These are phyloP conservation scores for Mrakia gelida DNA, from an alignment of 768 basidiomycete species.

Conservation along the genomic window DNA sequence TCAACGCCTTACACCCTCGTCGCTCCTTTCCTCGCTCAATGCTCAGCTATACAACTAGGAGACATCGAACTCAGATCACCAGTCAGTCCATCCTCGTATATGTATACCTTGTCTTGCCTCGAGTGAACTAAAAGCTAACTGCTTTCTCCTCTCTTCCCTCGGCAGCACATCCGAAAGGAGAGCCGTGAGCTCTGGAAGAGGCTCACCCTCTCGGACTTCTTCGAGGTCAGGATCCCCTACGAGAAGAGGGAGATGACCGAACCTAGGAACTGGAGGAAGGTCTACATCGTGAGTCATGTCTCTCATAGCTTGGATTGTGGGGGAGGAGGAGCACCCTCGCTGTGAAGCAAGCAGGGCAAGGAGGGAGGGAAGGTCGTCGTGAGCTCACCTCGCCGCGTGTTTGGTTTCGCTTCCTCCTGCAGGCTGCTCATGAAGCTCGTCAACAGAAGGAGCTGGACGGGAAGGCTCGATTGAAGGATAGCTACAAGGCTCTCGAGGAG, in stretches of 20 bases:
- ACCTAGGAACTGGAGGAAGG: slow-evolving; percentile 26
- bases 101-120: neutral
- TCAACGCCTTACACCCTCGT: slow-evolving; percentile 20
- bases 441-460: slow-evolving; percentile 18
- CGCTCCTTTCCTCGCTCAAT: slow-evolving; percentile 14
- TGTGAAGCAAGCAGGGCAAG: no score
- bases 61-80: slow-evolving; percentile 23
- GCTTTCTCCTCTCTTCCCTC: neutral
- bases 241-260: slow-evolving; percentile 26
- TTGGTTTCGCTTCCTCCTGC: neutral
- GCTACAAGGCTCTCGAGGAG: slow-evolving; percentile 17
- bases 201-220: slow-evolving; percentile 21
- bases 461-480: slow-evolving; percentile 9
- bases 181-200: slow-evolving; percentile 25
- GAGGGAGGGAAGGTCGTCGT: no score
- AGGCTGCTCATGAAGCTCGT: slow-evolving; percentile 27
- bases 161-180: slow-evolving; percentile 23
- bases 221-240: slow-evolving; percentile 29
- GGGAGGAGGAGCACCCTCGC: no score
- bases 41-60: slow-evolving; percentile 20
- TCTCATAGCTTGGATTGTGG: no score
- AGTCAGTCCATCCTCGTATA: slow-evolving; percentile 7
- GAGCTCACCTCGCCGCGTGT: neutral
- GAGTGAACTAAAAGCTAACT: neutral
- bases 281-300: slow-evolving; percentile 21